These are phyloP conservation scores for Entomortierella chlamydospora DNA, from an alignment of 192 early-diverging fungal species.

Conservation along the genomic window DNA sequence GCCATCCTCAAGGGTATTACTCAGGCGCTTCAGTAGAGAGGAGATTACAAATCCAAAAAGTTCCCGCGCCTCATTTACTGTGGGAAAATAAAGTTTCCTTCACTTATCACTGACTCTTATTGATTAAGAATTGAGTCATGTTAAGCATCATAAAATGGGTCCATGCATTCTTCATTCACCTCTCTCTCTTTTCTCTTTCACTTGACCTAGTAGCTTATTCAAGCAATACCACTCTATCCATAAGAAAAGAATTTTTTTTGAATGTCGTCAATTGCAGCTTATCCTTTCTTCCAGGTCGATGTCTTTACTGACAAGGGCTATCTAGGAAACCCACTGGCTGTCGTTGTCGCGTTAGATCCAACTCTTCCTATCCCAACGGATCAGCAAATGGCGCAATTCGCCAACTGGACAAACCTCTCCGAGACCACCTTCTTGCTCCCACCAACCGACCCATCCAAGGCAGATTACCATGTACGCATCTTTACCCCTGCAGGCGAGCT, in stretches of 20 bases:
- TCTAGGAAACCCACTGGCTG: slow-evolving; percentile 25
- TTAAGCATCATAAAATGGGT: no score
- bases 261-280: background rate
- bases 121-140: no score
- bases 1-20: slow-evolving; percentile 64
- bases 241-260: no score
- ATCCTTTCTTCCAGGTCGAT: slow-evolving; percentile 39
- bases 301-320: slow-evolving; percentile 35
- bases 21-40: background rate
- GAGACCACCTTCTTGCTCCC: slow-evolving; percentile 38
- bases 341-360: slow-evolving; percentile 25
- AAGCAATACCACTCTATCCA: no score
- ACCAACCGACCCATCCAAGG: slow-evolving; percentile 30
- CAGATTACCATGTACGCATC: slow-evolving; percentile 28
- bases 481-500: slow-evolving; percentile 21
- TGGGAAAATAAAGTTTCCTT: no score
- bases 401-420: slow-evolving; percentile 37
- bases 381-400: slow-evolving; percentile 21
- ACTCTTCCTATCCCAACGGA: slow-evolving; percentile 21
- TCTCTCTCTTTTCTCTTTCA: background rate
- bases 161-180: background rate
- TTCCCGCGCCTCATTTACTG: background rate
- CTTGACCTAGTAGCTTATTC: no score
- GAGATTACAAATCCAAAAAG: background rate
- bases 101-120: no score